Evolutionary conservation across 306 rosid genomes (phyloP), one percentile per base, ranked within the genome.

Genomic region (Prunus armeniaca): DNA sequence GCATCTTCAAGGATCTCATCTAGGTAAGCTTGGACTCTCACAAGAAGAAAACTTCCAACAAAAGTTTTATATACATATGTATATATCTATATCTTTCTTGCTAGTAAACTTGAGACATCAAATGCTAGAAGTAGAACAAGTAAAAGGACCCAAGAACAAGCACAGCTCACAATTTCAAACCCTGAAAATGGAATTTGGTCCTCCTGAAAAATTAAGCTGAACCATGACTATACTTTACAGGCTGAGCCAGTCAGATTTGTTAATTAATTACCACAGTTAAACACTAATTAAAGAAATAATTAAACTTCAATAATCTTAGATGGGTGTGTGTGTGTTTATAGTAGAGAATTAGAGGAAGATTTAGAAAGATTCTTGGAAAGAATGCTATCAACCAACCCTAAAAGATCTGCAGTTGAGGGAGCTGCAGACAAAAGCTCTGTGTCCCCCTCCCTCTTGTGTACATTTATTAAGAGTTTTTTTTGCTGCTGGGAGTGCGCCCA

Each of bases 401-500:
- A 76, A 63, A 71, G 62, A 61, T 64, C 74, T 51, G 81, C 73
- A 24, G 85, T 47, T 79, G 79, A 71, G 61, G 32, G 79, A 68
- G 72, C 76, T 83, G 80, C 78, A 84, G 76, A 78, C 77, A 84
- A 81, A 73, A 63, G 61, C 80, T 80, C 80, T 69, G 69, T 80
- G 86, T 58, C 78, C 82, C 82, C 38, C 8, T 5, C 41, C 41
- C 41, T 72, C 77, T 78, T 72, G 58, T 65, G 69, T 66, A 69
- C 51, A 64, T 84, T 65, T 73, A 58, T 41, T 70, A 54, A 12
- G 32, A 68, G 62, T 79, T 72, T 43, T 67, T 56, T 54, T 75
- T 72, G 85, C 77, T 75, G 82, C 72, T 57, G 77, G 77, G 77
- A 81, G 90, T 68, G 79, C 82, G 79, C 82, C 87, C 86, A 86